Evolutionary conservation across 768 basidiomycete genomes (phyloP), one percentile per base, ranked within the genome.

Genomic region (Amanita rimosa): DNA sequence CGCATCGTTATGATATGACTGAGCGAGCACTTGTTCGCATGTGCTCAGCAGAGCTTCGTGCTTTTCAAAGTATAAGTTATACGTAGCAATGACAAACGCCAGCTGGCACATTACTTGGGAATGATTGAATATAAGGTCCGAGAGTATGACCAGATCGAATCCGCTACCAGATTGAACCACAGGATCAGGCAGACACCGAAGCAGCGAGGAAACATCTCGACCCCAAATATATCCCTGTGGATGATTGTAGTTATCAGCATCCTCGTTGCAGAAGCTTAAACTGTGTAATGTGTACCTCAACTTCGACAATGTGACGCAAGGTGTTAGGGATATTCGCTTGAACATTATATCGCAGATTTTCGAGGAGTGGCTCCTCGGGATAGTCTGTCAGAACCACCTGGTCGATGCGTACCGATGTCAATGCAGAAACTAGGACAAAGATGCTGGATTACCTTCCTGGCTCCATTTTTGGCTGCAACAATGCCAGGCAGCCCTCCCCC

Each of bases 91-190:
- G 10, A 22, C n/a, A 6, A 11, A 16, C 33, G 19, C 13, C 16
- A 16, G 19, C 36, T 7, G n/a, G n/a, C n/a, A n/a, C 19, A n/a
- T 27, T 53, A 85, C 90, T 69, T 94, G 90, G 1, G 92, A 92
- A 56, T 95, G 93, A 56, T 94, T 96, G 65, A 95, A 96, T 29
- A 97, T 78, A 29, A 98, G 78, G 65, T 98, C 94, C 1, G 91
- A 94, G 49, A 97, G 71, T 52, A 98, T 81, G 47, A 97, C 74
- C 17, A 95, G 58, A 57, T 95, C 81, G 57, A 89, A 97, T 26
- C 66, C 64, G 21, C 53, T 52, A 6, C 22, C 14, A 24, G 19
- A 34, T 17, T 42, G 24, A 38, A 50, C 42, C 11, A 34, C 26
- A 11, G 41, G 6, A 13, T 39, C 2, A 44, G 58, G 55, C 7